phyloP scores from a whole-genome alignment of 306 rosid species.

The Vigna mungo region DNA sequence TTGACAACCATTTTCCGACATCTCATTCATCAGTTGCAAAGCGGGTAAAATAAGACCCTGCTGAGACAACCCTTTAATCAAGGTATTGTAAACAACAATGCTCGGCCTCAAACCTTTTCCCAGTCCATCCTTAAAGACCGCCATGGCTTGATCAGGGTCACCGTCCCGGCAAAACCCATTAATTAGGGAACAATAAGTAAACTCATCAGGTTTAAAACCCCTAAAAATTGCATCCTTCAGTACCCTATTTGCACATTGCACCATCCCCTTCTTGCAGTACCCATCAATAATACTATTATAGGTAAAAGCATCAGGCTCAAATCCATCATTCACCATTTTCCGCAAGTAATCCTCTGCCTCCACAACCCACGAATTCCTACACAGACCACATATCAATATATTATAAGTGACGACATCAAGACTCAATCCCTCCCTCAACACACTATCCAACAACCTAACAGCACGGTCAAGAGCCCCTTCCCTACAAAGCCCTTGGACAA shows the following conservation, averaged over 20 bases:
- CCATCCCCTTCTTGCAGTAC: slow-evolving; percentile 79
- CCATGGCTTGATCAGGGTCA: slow-evolving; percentile 72
- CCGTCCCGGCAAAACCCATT: slow-evolving; percentile 74
- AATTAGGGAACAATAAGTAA: slow-evolving; percentile 81
- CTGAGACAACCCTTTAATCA: slow-evolving; percentile 80
- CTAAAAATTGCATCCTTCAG: slow-evolving; percentile 77
- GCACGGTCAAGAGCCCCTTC: slow-evolving; percentile 65
- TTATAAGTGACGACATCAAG: slow-evolving; percentile 91
- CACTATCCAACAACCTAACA: slow-evolving; percentile 55
- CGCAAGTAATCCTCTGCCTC: slow-evolving; percentile 75
- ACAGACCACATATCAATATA: slow-evolving; percentile 75
- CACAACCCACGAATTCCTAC: slow-evolving; percentile 66
- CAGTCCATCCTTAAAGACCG: slow-evolving; percentile 66
- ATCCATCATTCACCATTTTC: slow-evolving; percentile 83
- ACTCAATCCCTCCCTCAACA: slow-evolving; percentile 60
- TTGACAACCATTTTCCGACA: slow-evolving; percentile 70
- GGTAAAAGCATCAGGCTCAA: slow-evolving; percentile 79
- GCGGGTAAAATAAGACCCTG: slow-evolving; percentile 85
- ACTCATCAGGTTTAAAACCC: slow-evolving; percentile 87
- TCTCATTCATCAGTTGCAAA: slow-evolving; percentile 79
- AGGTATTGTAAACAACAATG: slow-evolving; percentile 74
- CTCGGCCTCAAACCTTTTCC: slow-evolving; percentile 73
- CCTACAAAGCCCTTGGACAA: slow-evolving; percentile 79
- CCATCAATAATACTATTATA: slow-evolving; percentile 83
- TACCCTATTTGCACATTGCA: slow-evolving; percentile 71